Percentiles rank a stretch among this genome's conserved stretches.
Conservation (phyloP, 2,329 filamentous ascomycete species). For the Fusarium fujikuroi region DNA sequence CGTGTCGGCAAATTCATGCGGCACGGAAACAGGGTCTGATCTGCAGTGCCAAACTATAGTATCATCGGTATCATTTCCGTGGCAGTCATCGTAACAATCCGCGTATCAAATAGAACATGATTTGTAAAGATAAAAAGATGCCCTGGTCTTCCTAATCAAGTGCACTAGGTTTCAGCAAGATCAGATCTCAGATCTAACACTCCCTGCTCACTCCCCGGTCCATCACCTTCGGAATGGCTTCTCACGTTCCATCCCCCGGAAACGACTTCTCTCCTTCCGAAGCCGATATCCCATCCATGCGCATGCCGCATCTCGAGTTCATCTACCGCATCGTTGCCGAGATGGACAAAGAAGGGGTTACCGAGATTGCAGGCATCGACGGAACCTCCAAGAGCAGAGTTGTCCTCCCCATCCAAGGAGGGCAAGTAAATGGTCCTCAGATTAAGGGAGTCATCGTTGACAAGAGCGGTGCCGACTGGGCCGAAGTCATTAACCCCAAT, state of each 20-base stretch:
- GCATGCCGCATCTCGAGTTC: slow-evolving; percentile 36
- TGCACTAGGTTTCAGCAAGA: background rate
- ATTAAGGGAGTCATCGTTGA: slow-evolving; percentile 30
- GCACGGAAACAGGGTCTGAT: background rate
- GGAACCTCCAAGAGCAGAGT: slow-evolving; percentile 16
- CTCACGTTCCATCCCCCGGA: slow-evolving; percentile 29
- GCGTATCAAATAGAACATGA: background rate
- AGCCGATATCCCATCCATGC: slow-evolving; percentile 13
- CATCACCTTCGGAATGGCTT: slow-evolving; percentile 3
- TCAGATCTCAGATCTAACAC: background rate
- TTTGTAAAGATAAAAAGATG: slow-evolving; percentile 22
- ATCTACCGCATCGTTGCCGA: slow-evolving; percentile 38
- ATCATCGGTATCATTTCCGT: background rate
- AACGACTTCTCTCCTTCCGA: slow-evolving; percentile 19
- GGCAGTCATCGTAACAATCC: background rate
- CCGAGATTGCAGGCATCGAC: slow-evolving; percentile 21
- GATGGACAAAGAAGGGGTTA: slow-evolving; percentile 30
- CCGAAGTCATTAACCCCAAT: slow-evolving; percentile 23
- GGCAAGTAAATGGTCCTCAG: slow-evolving; percentile 23
- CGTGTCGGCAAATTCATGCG: background rate
- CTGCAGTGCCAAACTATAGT: background rate
- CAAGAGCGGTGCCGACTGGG: slow-evolving; percentile 36
- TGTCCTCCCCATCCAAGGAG: slow-evolving; percentile 32
- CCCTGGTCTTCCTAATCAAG: background rate
- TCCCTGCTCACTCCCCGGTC: background rate